Evolutionary conservation across 495 filamentous ascomycete species (phyloP).

Genomic region (Emericellopsis terricola): DNA sequence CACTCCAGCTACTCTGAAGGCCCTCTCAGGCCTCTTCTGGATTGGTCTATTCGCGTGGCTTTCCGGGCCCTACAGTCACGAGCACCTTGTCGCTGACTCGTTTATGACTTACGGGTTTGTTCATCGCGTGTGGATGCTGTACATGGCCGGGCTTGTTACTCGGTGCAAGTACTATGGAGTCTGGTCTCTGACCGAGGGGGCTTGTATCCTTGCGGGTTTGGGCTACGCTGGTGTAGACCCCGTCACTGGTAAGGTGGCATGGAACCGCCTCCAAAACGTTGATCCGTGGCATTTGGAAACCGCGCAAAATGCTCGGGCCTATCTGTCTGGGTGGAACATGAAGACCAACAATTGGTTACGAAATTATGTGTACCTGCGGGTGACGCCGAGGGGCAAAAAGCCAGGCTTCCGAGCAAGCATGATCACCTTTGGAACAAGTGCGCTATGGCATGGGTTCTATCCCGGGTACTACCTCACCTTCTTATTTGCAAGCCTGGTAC

Average conservation of each 20-base stretch:
- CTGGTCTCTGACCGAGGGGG: slow-evolving; percentile 83
- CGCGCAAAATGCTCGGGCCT: slow-evolving; percentile 80
- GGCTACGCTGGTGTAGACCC: slow-evolving; percentile 88
- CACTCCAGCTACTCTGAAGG: slow-evolving; percentile 68
- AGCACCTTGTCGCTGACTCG: slow-evolving; percentile 37
- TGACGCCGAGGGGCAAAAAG: slow-evolving; percentile 90
- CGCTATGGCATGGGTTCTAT: slow-evolving; percentile 96
- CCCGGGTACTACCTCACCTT: slow-evolving; percentile 93
- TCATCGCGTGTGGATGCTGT: slow-evolving; percentile 52
- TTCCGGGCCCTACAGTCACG: slow-evolving; percentile 41
- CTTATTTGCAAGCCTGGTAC: slow-evolving; percentile 71
- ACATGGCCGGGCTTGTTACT: slow-evolving; percentile 65
- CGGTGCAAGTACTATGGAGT: slow-evolving; percentile 92
- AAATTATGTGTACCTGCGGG: slow-evolving; percentile 88
- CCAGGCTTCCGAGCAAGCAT: slow-evolving; percentile 89
- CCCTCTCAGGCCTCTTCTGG: slow-evolving; percentile 54
- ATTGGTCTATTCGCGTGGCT: slow-evolving; percentile 64
- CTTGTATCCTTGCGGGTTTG: slow-evolving; percentile 84
- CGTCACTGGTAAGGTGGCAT: slow-evolving; percentile 62
- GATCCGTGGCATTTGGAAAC: slow-evolving; percentile 64
- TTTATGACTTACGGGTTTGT: slow-evolving; percentile 51
- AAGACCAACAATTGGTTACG: slow-evolving; percentile 96
- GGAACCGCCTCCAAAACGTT: slow-evolving; percentile 81
- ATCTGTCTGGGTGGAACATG: slow-evolving; percentile 89
- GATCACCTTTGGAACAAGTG: slow-evolving; percentile 84